A percentile compares a stretch with the other conserved stretches of the same genome.
Evolutionary conservation across 129 eudicot species (phyloP).

Genomic region (Artemisia argyi): DNA sequence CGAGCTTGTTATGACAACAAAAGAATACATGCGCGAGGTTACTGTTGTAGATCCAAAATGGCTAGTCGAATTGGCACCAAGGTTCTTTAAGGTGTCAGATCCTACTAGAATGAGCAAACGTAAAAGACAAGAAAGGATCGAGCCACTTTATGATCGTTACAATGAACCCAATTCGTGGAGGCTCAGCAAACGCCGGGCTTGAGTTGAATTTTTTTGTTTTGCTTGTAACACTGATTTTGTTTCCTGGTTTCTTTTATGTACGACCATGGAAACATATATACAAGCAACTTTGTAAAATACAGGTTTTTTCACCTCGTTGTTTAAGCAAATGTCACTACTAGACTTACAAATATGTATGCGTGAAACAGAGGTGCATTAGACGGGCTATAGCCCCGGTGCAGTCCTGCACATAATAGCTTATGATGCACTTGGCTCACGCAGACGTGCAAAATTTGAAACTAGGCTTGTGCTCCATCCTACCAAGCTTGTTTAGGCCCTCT

Average conservation of each 20-base stretch:
- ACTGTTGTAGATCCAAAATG: constrained; percentile 52
- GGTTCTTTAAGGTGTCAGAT: constrained; percentile 80
- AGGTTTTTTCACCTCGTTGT: not conserved
- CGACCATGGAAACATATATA: no score
- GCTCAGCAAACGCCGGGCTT: constrained; percentile 83
- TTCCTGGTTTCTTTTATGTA: not conserved
- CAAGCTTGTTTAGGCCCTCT: no score
- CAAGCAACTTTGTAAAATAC: constrained; percentile 2
- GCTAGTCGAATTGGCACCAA: constrained; percentile 58
- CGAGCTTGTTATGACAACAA: constrained; percentile 58
- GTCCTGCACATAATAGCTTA: no score
- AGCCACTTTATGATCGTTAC: constrained; percentile 80
- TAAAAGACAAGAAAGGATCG: constrained; percentile 86
- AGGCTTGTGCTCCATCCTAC: no score
- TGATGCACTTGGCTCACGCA: no score
- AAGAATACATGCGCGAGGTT: constrained; percentile 57
- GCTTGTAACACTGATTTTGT: not conserved
- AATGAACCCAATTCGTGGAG: constrained; percentile 95
- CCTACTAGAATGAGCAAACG: constrained; percentile 84
- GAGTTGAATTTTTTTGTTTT: constrained; percentile 8
- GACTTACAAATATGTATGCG: no score
- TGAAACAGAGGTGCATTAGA: no score
- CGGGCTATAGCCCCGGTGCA: no score
- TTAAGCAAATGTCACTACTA: no score
- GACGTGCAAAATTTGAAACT: no score